Conservation (phyloP, 257 asterid genomes). For the Penstemon eatonii region DNA sequence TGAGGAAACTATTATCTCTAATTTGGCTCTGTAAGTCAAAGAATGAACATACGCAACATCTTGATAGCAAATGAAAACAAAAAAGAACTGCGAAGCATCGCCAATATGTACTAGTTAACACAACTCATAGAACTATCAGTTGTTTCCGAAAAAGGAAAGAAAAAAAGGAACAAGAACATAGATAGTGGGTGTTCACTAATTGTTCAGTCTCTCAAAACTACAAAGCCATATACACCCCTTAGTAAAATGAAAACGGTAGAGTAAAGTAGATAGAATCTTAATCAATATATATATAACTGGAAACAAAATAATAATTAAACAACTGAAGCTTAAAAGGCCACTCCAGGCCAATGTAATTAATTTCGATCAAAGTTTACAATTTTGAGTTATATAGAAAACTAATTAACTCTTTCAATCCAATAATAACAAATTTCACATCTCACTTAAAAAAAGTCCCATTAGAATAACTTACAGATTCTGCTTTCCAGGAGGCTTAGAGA, state of each 20-base stretch:
- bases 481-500: conserved; percentile 61
- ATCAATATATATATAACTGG: background rate
- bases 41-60: too few relatives aligned
- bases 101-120: too few relatives aligned
- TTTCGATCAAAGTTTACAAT: background rate
- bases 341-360: background rate
- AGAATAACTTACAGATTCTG: conserved; percentile 61
- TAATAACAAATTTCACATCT: background rate
- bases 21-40: background rate
- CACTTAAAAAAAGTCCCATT: background rate
- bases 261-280: background rate
- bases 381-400: background rate
- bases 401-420: background rate
- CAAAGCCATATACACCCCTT: background rate
- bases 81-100: too few relatives aligned
- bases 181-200: too few relatives aligned
- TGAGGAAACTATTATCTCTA: background rate
- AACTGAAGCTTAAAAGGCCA: background rate
- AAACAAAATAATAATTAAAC: background rate
- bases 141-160: too few relatives aligned
- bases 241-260: background rate
- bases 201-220: too few relatives aligned
- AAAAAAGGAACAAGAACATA: too few relatives aligned
- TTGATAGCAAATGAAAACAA: too few relatives aligned
- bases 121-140: too few relatives aligned